Evolutionary conservation across 345 rosid species (phyloP).

Genomic region (Eucalyptus polyanthemos): DNA sequence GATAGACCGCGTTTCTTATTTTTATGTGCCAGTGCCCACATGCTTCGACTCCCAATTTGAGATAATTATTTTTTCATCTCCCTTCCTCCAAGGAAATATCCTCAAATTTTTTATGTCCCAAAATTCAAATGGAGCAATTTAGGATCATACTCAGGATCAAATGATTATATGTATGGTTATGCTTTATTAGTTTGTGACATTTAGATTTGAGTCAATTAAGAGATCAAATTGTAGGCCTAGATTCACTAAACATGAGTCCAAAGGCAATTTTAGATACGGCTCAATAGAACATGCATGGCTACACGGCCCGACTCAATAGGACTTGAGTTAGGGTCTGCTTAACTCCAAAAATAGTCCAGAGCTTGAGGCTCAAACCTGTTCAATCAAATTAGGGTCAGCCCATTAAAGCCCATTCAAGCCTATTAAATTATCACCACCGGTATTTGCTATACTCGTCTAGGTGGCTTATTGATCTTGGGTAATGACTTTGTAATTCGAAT

Average conservation of each 20-base stretch:
- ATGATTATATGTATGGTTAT: neutral
- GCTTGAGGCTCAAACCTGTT: neutral
- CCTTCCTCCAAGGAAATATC: too few species aligned
- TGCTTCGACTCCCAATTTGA: accelerated
- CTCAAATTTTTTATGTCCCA: too few species aligned
- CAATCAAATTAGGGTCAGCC: too few species aligned
- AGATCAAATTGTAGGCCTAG: neutral
- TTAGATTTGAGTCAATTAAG: too few species aligned
- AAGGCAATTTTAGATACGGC: neutral
- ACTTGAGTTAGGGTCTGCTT: neutral
- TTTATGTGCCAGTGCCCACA: accelerated
- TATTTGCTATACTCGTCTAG: neutral
- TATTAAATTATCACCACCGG: neutral
- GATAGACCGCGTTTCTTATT: too few species aligned
- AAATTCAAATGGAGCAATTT: too few species aligned
- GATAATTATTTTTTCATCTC: too few species aligned
- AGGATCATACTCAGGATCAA: too few species aligned
- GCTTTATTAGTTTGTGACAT: too few species aligned
- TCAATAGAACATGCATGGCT: neutral
- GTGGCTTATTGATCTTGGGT: neutral
- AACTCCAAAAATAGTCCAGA: neutral
- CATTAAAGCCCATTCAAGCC: neutral
- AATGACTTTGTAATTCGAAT: neutral
- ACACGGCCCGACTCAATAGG: neutral
- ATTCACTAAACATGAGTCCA: neutral